Evolutionary conservation across 2,329 filamentous ascomycete species (phyloP).

Genomic region (Hypoxylon sp.): DNA sequence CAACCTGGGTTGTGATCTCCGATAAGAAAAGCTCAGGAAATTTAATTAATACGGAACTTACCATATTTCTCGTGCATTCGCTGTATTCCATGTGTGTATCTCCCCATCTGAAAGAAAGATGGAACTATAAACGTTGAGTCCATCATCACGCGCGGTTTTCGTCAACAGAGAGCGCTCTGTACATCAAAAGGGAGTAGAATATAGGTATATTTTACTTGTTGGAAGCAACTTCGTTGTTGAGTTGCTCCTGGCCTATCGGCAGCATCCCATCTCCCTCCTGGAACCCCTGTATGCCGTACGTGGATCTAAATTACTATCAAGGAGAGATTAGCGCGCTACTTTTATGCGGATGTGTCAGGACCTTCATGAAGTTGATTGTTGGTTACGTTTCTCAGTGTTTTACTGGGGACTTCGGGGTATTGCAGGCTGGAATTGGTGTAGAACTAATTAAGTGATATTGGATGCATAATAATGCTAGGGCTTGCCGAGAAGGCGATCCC

Average conservation of each 20-base stretch:
- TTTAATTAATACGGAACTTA: not conserved
- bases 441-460: not conserved
- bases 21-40: not conserved
- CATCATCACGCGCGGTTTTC: not conserved
- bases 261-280: not conserved
- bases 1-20: not conserved
- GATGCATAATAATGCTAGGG: not conserved
- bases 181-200: not conserved
- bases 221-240: not conserved
- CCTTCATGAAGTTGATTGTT: not conserved
- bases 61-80: constrained; percentile 11
- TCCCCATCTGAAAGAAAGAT: constrained; percentile 8
- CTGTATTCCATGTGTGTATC: constrained; percentile 16
- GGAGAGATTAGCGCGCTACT: not conserved
- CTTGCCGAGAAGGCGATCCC: not conserved
- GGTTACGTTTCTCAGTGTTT: not conserved
- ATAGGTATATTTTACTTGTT: not conserved
- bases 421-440: too few species aligned
- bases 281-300: not conserved
- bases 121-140: not conserved
- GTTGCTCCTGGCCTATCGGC: not conserved
- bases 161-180: not conserved
- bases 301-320: not conserved
- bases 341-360: not conserved
- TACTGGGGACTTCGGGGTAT: not conserved